Evolutionary conservation across 306 rosid species (phyloP).

Genomic region (Dicorynia guianensis): DNA sequence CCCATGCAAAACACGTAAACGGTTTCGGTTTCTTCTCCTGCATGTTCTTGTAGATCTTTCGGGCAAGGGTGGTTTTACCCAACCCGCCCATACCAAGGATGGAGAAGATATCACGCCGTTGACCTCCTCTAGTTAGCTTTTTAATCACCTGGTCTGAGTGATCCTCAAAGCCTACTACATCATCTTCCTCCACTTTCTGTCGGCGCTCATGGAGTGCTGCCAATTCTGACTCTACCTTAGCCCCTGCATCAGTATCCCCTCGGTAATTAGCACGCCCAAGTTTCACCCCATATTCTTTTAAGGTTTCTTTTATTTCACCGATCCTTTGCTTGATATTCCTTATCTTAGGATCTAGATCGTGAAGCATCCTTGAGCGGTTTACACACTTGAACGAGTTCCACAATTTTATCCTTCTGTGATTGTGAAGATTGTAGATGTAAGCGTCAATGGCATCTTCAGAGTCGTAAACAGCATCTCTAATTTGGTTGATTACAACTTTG

Average conservation of each 20-base stretch:
- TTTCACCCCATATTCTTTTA: neutral
- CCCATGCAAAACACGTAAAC: too few relatives aligned
- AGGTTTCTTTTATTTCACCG: too few relatives aligned
- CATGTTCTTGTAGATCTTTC: neutral
- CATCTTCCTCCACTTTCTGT: neutral
- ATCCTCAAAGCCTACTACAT: neutral
- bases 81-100: conserved; percentile 2
- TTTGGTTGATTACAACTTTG: neutral
- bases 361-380: neutral
- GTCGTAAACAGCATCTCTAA: neutral
- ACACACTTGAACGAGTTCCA: neutral
- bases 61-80: neutral
- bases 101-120: neutral
- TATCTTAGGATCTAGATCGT: neutral
- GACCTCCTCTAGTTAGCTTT: neutral
- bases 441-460: conserved; percentile 12
- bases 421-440: neutral
- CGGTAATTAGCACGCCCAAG: too few relatives aligned
- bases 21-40: neutral
- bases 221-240: too few relatives aligned
- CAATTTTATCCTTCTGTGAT: neutral
- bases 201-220: neutral
- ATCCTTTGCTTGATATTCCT: neutral
- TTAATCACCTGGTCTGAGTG: neutral
- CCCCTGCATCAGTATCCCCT: too few relatives aligned